Conservation (phyloP, 108 stramenopile species). For the Cyclotella sp. region DNA sequence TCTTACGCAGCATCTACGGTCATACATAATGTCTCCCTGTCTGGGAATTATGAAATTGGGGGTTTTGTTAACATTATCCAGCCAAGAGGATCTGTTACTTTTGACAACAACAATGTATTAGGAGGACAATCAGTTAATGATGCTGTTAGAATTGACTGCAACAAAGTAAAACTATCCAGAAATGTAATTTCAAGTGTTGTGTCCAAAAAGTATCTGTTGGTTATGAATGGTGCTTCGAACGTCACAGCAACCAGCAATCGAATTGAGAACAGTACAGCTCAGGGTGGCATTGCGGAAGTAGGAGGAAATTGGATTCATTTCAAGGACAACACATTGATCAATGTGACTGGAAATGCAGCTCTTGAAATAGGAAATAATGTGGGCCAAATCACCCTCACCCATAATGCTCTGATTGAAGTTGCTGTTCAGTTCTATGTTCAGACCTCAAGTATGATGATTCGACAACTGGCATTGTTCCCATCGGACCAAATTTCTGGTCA, state of each 20-base stretch:
- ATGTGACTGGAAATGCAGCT: neutral
- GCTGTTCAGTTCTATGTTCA: conserved; percentile 9
- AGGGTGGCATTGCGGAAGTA: neutral
- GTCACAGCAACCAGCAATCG: neutral
- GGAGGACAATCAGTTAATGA: neutral
- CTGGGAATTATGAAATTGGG: neutral
- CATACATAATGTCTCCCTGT: conserved; percentile 1
- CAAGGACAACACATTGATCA: neutral
- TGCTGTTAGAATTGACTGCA: neutral
- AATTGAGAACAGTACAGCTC: neutral
- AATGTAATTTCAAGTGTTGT: conserved; percentile 1
- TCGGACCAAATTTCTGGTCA: conserved; percentile 29
- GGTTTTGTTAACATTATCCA: neutral
- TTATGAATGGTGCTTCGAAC: neutral
- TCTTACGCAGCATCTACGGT: neutral
- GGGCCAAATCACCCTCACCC: neutral
- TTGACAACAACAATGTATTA: neutral
- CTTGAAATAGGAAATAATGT: neutral
- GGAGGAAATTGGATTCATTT: neutral
- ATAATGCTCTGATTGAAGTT: conserved; percentile 11
- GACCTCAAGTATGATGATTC: neutral
- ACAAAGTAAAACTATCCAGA: neutral
- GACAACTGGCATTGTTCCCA: neutral
- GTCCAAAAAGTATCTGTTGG: neutral
- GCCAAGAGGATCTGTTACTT: neutral